Evolutionary conservation across 1,284 basidiomycete genomes (phyloP), one percentile per base, ranked within the genome.

Genomic region (Apiotrichum laibachii): DNA sequence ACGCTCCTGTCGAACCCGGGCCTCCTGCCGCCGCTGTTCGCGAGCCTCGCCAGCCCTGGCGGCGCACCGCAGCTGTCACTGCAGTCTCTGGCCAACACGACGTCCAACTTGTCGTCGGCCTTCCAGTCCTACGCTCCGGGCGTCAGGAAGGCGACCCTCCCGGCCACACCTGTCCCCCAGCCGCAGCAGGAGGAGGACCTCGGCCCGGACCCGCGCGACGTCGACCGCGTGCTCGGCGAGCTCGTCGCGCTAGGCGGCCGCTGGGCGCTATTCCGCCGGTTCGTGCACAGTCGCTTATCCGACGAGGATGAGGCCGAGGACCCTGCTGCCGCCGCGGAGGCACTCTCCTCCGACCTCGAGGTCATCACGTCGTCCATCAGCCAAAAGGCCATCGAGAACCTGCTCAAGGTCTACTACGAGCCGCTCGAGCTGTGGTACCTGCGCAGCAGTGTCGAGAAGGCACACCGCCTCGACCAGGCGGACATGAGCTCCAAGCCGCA

Each of bases 361-460:
- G 63, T 76, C 1, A 51, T 76, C 1, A 70, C 69, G 40, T 57
- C 81, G 11, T 89, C 75, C 81, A 54, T 68, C 39, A 77, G 76
- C 50, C 84, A 85, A 63, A 68, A 67, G 40, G 79, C 86, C 9
- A 87, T 97, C 57, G 84, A 88, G 31, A 81, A 85, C 56, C 80
- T 94, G 50, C 81, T 94, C 35, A 77, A 77, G 10, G 83, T 83
- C 18, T 92, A 89, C 70, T 98, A 96, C 71, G 82, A 87, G 42
- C 92, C 94, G 1, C 81, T 99, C 59, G 95, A 99, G 75, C 79
- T 87, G 5, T 98, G 93, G 93, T 97, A 94, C 75, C 84, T 88
- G 18, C 85, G 90, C n/a, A 86, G 84, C 13, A 88, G 86, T 57
- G 86, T 96, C 50, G 90, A 95, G 71, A 94, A 94, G 82, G 79